Conservation (phyloP, 2,329 filamentous ascomycete genomes). For the Colletotrichum abscissum region DNA sequence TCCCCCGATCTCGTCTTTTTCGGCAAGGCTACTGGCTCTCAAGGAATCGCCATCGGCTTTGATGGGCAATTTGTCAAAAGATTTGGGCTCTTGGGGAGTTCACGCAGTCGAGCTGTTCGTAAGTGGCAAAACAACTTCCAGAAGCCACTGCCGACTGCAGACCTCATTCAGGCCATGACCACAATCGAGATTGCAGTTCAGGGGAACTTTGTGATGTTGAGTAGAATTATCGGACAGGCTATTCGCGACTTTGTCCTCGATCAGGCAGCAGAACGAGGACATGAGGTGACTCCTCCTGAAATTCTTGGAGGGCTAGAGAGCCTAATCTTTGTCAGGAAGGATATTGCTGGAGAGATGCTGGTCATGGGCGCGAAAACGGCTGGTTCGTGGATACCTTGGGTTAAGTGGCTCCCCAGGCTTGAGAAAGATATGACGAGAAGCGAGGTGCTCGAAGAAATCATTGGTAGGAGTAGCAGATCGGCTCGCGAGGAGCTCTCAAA, state of each 20-base stretch:
- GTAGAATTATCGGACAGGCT: conserved; percentile 19
- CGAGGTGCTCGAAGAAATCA: conserved; percentile 2
- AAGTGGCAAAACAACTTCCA: conserved; percentile 22
- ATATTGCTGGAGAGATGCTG: conserved; percentile 22
- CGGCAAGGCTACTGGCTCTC: conserved; percentile 33
- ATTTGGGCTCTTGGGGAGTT: conserved; percentile 2
- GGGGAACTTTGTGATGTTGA: conserved; percentile 25
- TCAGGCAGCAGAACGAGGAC: not conserved
- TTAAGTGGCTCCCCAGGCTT: conserved; percentile 33
- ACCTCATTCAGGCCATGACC: conserved; percentile 19
- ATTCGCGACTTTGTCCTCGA: conserved; percentile 19
- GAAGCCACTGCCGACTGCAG: conserved; percentile 20
- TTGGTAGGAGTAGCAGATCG: conserved; percentile 8
- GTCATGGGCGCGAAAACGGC: conserved; percentile 30
- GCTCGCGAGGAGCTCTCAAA: conserved; percentile 16
- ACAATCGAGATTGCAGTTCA: conserved; percentile 9
- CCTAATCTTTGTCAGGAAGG: conserved; percentile 28
- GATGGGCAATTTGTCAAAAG: conserved; percentile 10
- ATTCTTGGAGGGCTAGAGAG: conserved; percentile 25
- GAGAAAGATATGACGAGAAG: conserved; percentile 28
- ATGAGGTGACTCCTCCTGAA: not conserved
- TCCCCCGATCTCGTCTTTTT: conserved; percentile 40
- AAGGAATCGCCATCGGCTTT: conserved; percentile 21
- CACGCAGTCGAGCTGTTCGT: conserved; percentile 1
- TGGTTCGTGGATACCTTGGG: conserved; percentile 32